Conservation (phyloP, 2,329 filamentous ascomycete species). For the Diaporthe sp. region DNA sequence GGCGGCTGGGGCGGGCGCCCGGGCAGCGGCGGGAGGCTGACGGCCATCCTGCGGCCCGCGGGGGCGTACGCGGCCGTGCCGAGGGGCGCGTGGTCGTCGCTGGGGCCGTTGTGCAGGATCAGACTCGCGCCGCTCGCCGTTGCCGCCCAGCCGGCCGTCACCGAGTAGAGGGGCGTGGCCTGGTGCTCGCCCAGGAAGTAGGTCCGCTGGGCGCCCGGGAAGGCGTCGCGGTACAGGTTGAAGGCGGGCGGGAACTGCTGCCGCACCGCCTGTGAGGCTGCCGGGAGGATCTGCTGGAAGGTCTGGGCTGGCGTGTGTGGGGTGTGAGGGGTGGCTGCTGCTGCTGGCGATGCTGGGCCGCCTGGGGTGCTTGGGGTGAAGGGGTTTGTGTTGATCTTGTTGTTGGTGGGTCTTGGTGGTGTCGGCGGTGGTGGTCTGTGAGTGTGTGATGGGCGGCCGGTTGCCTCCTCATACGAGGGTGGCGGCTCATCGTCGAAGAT, state of each 20-base stretch:
- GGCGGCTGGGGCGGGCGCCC: slow-evolving; percentile 40
- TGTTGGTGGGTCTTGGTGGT: not conserved
- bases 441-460: slow-evolving; percentile 10
- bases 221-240: slow-evolving; percentile 49
- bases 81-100: slow-evolving; percentile 48
- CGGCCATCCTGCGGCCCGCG: slow-evolving; percentile 42
- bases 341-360: slow-evolving; percentile 1
- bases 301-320: slow-evolving; percentile 34
- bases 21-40: slow-evolving; percentile 50
- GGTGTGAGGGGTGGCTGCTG: not conserved
- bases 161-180: slow-evolving; percentile 51
- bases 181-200: slow-evolving; percentile 51
- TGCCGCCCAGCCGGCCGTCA: slow-evolving; percentile 46
- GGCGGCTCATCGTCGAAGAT: slow-evolving; percentile 35
- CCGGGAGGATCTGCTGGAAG: slow-evolving; percentile 36
- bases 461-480: slow-evolving; percentile 39
- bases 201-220: slow-evolving; percentile 33
- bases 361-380: slow-evolving; percentile 1
- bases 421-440: slow-evolving; percentile 19
- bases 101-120: slow-evolving; percentile 53
- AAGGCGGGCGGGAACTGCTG: slow-evolving; percentile 52
- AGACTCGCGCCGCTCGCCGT: slow-evolving; percentile 49
- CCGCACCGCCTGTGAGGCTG: slow-evolving; percentile 21
- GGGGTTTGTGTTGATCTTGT: slow-evolving; percentile 11
- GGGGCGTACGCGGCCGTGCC: slow-evolving; percentile 46